A percentile compares a stretch with the other conserved stretches of the same genome.
Evolutionary conservation across 2,329 filamentous ascomycete genomes (phyloP).

Genomic region (Fusarium sp.): DNA sequence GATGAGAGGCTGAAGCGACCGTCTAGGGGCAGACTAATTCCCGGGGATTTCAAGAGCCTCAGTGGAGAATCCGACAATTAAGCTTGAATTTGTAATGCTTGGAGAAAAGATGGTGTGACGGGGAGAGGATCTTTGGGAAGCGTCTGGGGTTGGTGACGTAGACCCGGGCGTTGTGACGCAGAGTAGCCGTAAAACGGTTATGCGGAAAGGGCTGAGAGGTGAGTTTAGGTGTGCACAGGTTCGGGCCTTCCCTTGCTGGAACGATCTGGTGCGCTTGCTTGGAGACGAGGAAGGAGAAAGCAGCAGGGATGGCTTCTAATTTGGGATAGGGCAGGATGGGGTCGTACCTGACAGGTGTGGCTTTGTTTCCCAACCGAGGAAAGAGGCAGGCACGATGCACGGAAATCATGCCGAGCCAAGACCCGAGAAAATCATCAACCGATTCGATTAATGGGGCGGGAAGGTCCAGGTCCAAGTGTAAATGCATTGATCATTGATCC

Average conservation of each 20-base stretch:
- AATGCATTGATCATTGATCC: not conserved
- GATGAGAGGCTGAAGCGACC: conserved; percentile 2
- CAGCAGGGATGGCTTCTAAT: conserved; percentile 22
- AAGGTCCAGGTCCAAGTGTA: not conserved
- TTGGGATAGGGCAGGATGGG: conserved; percentile 17
- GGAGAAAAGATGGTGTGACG: not conserved
- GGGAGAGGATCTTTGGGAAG: not conserved
- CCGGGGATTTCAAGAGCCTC: conserved; percentile 3
- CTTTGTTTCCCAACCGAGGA: conserved; percentile 6
- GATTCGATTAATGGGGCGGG: conserved; percentile 9
- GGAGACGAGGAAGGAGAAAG: not conserved
- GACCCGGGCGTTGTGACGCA: not conserved
- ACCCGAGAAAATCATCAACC: not conserved
- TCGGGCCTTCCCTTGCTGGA: not conserved
- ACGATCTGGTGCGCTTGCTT: no score
- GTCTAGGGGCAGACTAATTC: conserved; percentile 6
- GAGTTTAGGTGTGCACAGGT: no score
- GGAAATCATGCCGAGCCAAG: no score
- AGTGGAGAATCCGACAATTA: conserved; percentile 1
- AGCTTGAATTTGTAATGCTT: conserved; percentile 5
- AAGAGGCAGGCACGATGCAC: no score
- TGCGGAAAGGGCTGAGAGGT: no score
- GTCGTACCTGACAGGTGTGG: conserved; percentile 8
- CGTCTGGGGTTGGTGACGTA: conserved; percentile 2
- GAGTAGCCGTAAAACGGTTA: no score